Evolutionary conservation across 495 filamentous ascomycete species (phyloP), one percentile per base, ranked within the genome.

Genomic region (Talaromyces nanjingensis): DNA sequence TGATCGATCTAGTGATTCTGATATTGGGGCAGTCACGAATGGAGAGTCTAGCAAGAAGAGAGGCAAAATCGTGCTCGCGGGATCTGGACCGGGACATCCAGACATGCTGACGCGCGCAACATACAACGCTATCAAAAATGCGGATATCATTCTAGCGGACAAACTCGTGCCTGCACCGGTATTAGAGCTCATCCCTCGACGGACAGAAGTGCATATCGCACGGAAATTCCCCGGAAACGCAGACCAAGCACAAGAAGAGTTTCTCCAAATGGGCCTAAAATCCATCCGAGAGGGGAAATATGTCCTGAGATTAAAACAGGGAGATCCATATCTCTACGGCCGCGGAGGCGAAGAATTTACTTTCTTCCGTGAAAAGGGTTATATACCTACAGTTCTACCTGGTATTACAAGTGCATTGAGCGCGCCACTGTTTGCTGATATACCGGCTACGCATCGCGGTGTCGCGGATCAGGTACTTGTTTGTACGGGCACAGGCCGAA

Each of bases 161-260:
- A 98, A 98, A 73, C 90, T 98, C 56, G 94, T 98, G 4, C 94
- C 94, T 0, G 81, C 89, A 1, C 87, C 89, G 6, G 89, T 98
- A 6, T 77, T 98, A 12, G 89, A 91, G 62, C 85, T 98, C 11
- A 89, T 97, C 64, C 96, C 94, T 27, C 91, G 96, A 18, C 84
- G 94, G 45, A 93, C 93, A 18, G 87, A 89, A 25, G 87, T 98
- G 16, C 85, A 91, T 68, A 98, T 98, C 69, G 94, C 94, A 7
- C 89, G 92, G 66, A 98, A 98, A 74, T 98, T 98, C 72, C 94
- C 94, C 9, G 94, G 94, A 12, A 98, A 98, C 68, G 94, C 94
- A 39, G 94, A 98, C 66, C 85, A 84, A 42, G 94, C 94, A 0
- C 96, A 98, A 72, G 87, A 90, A 65, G 94, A 98, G 73, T 85